Evolutionary conservation across 176 grass and related monocot genomes (phyloP).

Genomic region (Paspalum vaginatum): DNA sequence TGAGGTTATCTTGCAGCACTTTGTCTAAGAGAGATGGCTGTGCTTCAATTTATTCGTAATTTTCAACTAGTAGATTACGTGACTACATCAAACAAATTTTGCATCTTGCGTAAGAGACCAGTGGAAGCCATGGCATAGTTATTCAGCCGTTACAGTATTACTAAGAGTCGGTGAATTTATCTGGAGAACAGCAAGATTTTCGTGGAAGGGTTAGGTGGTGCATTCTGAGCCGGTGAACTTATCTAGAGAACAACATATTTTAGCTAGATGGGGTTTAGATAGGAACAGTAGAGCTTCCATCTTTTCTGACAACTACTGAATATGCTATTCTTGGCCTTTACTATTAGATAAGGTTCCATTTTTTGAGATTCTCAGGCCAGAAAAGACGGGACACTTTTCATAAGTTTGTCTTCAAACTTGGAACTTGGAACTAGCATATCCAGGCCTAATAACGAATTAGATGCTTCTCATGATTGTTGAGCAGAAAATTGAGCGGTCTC

Average conservation of each 20-base stretch:
- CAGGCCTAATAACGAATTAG: slow-evolving; percentile 33
- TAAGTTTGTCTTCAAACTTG: slow-evolving; percentile 31
- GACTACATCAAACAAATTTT: not conserved
- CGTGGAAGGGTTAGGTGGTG: not conserved
- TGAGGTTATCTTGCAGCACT: slow-evolving; percentile 2
- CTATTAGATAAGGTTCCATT: slow-evolving; percentile 57
- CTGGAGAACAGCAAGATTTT: not conserved
- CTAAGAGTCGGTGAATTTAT: slow-evolving; percentile 1
- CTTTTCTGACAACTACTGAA: slow-evolving; percentile 51
- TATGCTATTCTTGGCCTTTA: slow-evolving; percentile 56
- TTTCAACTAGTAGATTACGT: not conserved
- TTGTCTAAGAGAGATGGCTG: not conserved
- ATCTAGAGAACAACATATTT: slow-evolving; percentile 10
- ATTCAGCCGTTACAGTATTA: not conserved
- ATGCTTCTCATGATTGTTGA: slow-evolving; percentile 39
- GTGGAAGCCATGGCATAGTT: not conserved
- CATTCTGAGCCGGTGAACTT: not conserved
- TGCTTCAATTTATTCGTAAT: not conserved
- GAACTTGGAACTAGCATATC: slow-evolving; percentile 42
- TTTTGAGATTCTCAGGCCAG: slow-evolving; percentile 46
- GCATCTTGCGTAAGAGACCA: slow-evolving; percentile 2
- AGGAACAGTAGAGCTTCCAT: slow-evolving; percentile 33
- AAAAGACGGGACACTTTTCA: slow-evolving; percentile 54
- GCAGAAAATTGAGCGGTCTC: slow-evolving; percentile 22
- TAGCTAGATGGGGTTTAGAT: slow-evolving; percentile 4